phyloP scores from a whole-genome alignment of 2,329 filamentous ascomycete species.

The Colletotrichum sp. region DNA sequence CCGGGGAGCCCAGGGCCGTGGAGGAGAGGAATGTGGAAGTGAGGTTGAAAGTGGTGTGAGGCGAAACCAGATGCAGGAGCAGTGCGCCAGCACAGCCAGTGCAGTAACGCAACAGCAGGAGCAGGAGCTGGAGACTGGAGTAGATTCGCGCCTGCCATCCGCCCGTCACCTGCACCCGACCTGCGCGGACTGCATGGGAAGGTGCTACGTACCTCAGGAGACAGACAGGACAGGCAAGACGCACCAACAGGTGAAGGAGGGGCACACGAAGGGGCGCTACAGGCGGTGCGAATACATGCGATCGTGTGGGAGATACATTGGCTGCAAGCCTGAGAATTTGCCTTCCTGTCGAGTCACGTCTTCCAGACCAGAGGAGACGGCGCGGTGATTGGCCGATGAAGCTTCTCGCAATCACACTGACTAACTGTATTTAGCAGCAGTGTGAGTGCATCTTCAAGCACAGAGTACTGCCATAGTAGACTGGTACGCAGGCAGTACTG shows the following conservation, averaged over 20 bases:
- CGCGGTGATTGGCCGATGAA: not conserved
- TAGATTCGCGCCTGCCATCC: not conserved
- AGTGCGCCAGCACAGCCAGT: not conserved
- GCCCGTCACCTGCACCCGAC: not conserved
- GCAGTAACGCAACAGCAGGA: not conserved
- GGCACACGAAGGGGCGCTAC: not conserved
- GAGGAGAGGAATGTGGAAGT: not conserved
- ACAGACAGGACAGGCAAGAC: not conserved
- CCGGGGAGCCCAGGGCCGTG: not conserved
- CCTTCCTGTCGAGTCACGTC: slow-evolving; percentile 10
- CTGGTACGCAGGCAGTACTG: not conserved
- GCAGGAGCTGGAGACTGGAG: not conserved
- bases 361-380: not conserved
- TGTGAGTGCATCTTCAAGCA: not conserved
- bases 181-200: not conserved
- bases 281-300: not conserved
- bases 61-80: not conserved
- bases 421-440: not conserved
- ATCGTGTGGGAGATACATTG: not conserved
- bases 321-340: not conserved
- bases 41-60: not conserved
- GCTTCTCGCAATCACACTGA: slow-evolving; percentile 1
- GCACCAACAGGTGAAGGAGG: not conserved
- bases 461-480: not conserved
- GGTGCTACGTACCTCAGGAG: not conserved